A percentile compares a stretch with the other conserved stretches of the same genome.
These are phyloP conservation scores for Colletotrichum tanaceti DNA, from an alignment of 2,329 filamentous ascomycete genomes.

Conservation along the genomic window DNA sequence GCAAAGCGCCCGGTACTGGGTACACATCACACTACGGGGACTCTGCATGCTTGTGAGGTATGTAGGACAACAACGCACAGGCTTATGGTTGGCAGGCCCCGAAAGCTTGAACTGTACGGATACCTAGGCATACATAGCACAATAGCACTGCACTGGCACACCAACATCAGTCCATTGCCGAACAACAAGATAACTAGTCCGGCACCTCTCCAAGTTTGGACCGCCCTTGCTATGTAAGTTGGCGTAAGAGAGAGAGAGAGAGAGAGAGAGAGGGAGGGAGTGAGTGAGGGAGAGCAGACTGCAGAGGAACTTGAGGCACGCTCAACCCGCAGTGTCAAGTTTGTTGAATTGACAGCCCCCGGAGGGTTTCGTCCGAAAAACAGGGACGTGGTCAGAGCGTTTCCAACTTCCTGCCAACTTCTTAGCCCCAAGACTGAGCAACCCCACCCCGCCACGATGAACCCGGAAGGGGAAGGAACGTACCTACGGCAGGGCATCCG, in stretches of 20 bases:
- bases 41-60: no score
- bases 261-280: not conserved
- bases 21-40: no score
- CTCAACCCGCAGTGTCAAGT: not conserved
- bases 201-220: not conserved
- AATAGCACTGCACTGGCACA: not conserved
- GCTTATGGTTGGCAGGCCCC: not conserved
- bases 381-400: constrained; percentile 11
- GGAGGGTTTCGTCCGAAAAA: constrained; percentile 36
- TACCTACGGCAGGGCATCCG: constrained; percentile 2
- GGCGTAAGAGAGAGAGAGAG: not conserved
- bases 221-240: no score
- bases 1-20: not conserved
- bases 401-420: constrained; percentile 24
- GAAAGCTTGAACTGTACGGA: constrained; percentile 14
- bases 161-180: constrained; percentile 1
- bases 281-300: no score
- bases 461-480: constrained; percentile 14
- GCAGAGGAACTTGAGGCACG: no score
- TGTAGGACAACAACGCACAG: not conserved
- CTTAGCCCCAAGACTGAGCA: constrained; percentile 1
- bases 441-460: not conserved
- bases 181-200: not conserved
- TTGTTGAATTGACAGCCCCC: not conserved
- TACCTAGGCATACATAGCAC: no score